phyloP scores from a whole-genome alignment of 1,284 basidiomycete genomes.

The Pseudozyma hubeiensis region DNA sequence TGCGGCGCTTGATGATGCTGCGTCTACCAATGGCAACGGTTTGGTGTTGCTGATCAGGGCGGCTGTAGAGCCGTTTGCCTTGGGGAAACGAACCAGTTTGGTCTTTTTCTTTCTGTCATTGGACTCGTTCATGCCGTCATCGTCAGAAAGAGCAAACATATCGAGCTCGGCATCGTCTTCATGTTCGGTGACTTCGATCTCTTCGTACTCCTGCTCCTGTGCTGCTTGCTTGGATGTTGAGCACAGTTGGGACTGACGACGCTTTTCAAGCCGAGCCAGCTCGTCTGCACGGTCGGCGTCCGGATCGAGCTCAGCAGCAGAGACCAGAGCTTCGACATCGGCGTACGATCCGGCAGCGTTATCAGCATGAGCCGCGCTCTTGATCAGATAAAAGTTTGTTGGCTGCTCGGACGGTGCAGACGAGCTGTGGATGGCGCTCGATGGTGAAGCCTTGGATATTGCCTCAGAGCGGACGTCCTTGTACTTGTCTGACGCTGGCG shows the following conservation, averaged over 20 bases:
- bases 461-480: not conserved
- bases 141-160: slow-evolving; percentile 64
- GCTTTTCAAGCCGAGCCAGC: slow-evolving; percentile 32
- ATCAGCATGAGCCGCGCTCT: not conserved
- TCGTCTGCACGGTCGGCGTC: slow-evolving; percentile 40
- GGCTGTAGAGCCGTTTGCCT: slow-evolving; percentile 13
- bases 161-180: slow-evolving; percentile 65
- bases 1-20: slow-evolving; percentile 13
- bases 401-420: not conserved
- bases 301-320: slow-evolving; percentile 54
- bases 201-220: slow-evolving; percentile 54
- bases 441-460: too few species aligned
- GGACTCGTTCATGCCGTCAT: slow-evolving; percentile 4
- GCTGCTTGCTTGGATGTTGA: not conserved
- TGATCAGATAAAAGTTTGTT: slow-evolving; percentile 18
- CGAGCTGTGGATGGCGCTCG: not conserved
- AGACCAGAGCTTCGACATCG: slow-evolving; percentile 3
- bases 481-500: not conserved
- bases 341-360: not conserved
- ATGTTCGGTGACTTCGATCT: slow-evolving; percentile 63
- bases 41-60: not conserved
- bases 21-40: not conserved
- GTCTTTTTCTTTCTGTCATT: slow-evolving; percentile 44
- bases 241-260: slow-evolving; percentile 6
- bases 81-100: slow-evolving; percentile 47